Evolutionary conservation across 31 red algal species (phyloP).

Genomic region (Porphyra umbilicalis): DNA sequence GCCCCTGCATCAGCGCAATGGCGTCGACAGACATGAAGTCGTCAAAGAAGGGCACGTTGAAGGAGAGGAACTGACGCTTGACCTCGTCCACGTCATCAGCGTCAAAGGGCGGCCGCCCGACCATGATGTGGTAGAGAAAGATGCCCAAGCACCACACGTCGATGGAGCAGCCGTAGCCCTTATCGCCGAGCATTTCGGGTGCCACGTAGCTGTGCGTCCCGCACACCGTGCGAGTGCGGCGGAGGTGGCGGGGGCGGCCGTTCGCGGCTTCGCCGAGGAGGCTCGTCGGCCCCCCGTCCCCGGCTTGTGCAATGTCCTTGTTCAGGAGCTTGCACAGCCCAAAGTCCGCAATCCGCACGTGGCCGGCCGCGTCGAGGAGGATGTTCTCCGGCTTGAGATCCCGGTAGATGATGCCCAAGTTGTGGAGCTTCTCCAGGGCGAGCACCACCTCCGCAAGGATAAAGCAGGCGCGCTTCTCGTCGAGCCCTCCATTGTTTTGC

Average conservation of each 20-base stretch:
- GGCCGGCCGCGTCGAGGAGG: slow-evolving; percentile 66
- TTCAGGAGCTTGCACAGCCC: slow-evolving; percentile 52
- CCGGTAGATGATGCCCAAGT: slow-evolving; percentile 73
- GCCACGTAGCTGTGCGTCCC: slow-evolving; percentile 76
- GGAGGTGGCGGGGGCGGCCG: slow-evolving; percentile 1
- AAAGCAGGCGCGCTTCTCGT: slow-evolving; percentile 42
- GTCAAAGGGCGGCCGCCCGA: slow-evolving; percentile 71
- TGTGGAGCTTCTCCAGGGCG: slow-evolving; percentile 70
- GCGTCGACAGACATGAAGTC: slow-evolving; percentile 41
- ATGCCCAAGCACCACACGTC: slow-evolving; percentile 82
- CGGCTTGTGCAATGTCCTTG: slow-evolving; percentile 4
- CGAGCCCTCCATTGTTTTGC: slow-evolving; percentile 27
- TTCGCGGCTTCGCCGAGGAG: neutral
- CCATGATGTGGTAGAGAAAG: slow-evolving; percentile 77
- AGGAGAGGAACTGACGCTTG: slow-evolving; percentile 42
- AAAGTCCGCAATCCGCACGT: slow-evolving; percentile 84
- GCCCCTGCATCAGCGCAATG: slow-evolving; percentile 34
- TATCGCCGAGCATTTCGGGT: slow-evolving; percentile 84
- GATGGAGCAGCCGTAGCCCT: slow-evolving; percentile 67
- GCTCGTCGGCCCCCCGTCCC: neutral
- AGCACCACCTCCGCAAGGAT: slow-evolving; percentile 72
- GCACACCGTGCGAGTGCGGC: slow-evolving; percentile 72
- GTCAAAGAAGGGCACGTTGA: slow-evolving; percentile 29
- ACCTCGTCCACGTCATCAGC: slow-evolving; percentile 27
- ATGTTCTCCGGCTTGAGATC: slow-evolving; percentile 95